A percentile compares a stretch with the other conserved stretches of the same genome.
These are phyloP conservation scores for Penicillium odoratum DNA, from an alignment of 495 filamentous ascomycete genomes.

Conservation along the genomic window DNA sequence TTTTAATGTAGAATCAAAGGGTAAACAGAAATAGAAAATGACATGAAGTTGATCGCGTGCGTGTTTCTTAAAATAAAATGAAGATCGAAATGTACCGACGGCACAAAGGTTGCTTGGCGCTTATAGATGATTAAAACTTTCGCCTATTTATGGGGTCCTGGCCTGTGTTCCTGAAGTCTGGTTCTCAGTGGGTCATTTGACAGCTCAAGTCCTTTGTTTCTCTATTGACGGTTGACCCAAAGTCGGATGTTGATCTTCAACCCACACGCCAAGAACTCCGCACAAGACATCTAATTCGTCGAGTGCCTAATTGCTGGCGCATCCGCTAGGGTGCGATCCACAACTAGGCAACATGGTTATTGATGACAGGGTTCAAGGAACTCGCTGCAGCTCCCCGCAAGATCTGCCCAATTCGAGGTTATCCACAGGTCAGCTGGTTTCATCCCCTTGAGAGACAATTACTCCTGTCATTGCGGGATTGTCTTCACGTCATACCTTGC, in stretches of 20 bases:
- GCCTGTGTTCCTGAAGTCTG: not conserved
- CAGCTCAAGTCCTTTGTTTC: not conserved
- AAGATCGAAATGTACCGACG: not conserved
- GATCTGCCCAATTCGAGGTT: not conserved
- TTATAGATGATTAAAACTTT: too few species aligned
- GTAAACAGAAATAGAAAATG: not conserved
- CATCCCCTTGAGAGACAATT: too few species aligned
- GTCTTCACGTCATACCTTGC: too few species aligned
- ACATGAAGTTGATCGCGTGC: constrained; percentile 3
- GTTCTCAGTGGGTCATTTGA: not conserved
- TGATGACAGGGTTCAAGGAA: not conserved
- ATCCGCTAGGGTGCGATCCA: not conserved
- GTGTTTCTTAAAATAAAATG: not conserved
- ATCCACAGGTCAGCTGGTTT: not conserved
- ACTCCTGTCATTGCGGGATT: too few species aligned
- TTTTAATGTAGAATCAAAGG: not conserved
- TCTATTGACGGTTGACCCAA: not conserved
- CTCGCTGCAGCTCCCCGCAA: not conserved
- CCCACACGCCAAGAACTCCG: not conserved
- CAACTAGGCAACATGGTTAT: constrained; percentile 1
- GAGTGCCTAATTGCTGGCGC: not conserved
- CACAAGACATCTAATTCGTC: not conserved
- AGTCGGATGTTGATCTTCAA: not conserved
- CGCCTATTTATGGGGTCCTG: not conserved
- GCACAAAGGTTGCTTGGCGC: not conserved